Percentiles rank a stretch among this genome's conserved stretches.
Evolutionary conservation across 1,284 basidiomycete genomes (phyloP).

Genomic region (Exobasidium cylindrosporum): DNA sequence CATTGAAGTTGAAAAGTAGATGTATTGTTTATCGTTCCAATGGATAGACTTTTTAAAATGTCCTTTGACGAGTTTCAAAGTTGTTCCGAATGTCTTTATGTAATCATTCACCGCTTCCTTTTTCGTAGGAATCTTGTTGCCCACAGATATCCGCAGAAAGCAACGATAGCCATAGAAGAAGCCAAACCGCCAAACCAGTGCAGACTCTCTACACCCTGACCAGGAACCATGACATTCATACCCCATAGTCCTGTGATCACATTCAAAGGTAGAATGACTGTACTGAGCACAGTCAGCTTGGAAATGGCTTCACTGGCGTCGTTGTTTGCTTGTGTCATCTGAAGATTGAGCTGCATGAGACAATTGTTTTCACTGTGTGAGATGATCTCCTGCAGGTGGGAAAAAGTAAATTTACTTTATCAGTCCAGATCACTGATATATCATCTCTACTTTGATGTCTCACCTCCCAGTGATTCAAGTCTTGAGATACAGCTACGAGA

Average conservation of each 20-base stretch:
- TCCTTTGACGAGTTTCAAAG: no score
- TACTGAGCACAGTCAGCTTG: slow-evolving; percentile 11
- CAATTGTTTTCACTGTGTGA: slow-evolving; percentile 3
- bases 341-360: slow-evolving; percentile 1
- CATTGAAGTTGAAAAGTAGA: no score
- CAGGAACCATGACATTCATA: slow-evolving; percentile 10
- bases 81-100: no score
- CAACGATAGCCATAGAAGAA: not conserved
- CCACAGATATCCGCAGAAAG: slow-evolving; percentile 6
- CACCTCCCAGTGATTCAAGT: slow-evolving; percentile 8
- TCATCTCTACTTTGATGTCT: not conserved
- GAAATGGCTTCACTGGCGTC: slow-evolving; percentile 10
- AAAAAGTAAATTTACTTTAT: not conserved
- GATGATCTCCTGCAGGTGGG: not conserved
- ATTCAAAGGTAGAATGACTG: slow-evolving; percentile 11
- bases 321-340: slow-evolving; percentile 9
- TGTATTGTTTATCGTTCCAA: no score
- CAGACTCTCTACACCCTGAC: not conserved
- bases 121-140: slow-evolving; percentile 7
- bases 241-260: slow-evolving; percentile 14
- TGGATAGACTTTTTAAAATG: no score
- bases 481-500: not conserved
- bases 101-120: not conserved
- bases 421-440: no score
- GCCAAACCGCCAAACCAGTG: slow-evolving; percentile 7